These are phyloP conservation scores for Symbiodinium natans DNA, from an alignment of 73 alveolate species.

Conservation along the genomic window DNA sequence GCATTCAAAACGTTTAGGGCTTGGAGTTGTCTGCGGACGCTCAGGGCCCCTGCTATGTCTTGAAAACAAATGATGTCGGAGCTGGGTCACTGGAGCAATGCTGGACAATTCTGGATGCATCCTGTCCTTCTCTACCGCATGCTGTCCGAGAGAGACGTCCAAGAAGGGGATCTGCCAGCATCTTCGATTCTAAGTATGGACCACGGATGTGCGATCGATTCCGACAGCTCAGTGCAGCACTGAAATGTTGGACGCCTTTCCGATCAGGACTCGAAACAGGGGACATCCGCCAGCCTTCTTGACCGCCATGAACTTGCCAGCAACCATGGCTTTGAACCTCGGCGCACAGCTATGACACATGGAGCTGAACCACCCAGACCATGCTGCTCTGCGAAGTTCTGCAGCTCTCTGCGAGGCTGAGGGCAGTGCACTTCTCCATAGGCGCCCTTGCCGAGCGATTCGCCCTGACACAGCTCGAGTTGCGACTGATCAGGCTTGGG, in stretches of 20 bases:
- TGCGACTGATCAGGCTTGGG: no score
- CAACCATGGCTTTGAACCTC: slow-evolving; percentile 94
- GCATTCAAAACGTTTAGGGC: no score
- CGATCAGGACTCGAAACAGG: no score
- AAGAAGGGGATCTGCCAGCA: not conserved
- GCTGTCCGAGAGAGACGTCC: slow-evolving; percentile 27
- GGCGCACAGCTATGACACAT: not conserved
- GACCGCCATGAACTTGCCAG: slow-evolving; percentile 84
- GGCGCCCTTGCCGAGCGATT: slow-evolving; percentile 85
- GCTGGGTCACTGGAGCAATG: no score
- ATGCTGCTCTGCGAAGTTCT: not conserved
- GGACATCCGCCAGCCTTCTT: slow-evolving; percentile 26
- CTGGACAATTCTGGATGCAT: no score
- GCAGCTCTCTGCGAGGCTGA: not conserved
- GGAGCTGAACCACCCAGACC: not conserved
- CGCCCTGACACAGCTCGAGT: slow-evolving; percentile 44
- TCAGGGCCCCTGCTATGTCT: no score
- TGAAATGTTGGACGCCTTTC: no score
- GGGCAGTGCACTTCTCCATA: slow-evolving; percentile 70
- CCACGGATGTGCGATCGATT: no score
- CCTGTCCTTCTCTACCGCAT: slow-evolving; percentile 16
- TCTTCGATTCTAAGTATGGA: no score
- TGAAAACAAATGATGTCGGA: no score
- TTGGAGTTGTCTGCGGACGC: no score
- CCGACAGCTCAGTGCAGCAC: not conserved